Percentiles rank a stretch among this genome's conserved stretches.
Evolutionary conservation across 2,329 filamentous ascomycete species (phyloP).

Genomic region (Talaromyces sp.): DNA sequence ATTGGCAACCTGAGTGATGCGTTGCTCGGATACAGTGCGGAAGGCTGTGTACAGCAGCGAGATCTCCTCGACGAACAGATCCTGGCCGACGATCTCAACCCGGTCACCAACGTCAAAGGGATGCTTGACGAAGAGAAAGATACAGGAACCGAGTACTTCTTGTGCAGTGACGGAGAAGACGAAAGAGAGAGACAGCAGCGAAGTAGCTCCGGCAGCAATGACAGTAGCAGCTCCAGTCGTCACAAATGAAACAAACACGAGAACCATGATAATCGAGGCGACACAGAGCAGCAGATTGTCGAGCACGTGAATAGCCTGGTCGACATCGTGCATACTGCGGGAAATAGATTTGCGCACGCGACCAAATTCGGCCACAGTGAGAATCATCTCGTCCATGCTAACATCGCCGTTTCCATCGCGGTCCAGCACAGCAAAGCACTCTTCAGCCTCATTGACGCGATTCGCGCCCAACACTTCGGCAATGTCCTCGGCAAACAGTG

Average conservation of each 20-base stretch:
- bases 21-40: slow-evolving; percentile 74
- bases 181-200: slow-evolving; percentile 92
- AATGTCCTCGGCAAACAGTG: slow-evolving; percentile 75
- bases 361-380: slow-evolving; percentile 78
- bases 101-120: slow-evolving; percentile 94
- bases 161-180: slow-evolving; percentile 88
- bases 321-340: slow-evolving; percentile 95
- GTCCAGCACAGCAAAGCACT: slow-evolving; percentile 77
- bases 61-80: slow-evolving; percentile 85
- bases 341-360: slow-evolving; percentile 83
- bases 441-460: slow-evolving; percentile 73
- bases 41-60: slow-evolving; percentile 92
- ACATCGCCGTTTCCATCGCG: slow-evolving; percentile 89
- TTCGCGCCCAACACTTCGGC: slow-evolving; percentile 77
- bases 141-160: slow-evolving; percentile 95
- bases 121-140: slow-evolving; percentile 98
- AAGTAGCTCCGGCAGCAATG: slow-evolving; percentile 83
- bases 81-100: slow-evolving; percentile 67
- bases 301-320: slow-evolving; percentile 86
- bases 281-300: slow-evolving; percentile 81
- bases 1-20: slow-evolving; percentile 80
- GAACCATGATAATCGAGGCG: slow-evolving; percentile 73
- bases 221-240: slow-evolving; percentile 80
- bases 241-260: slow-evolving; percentile 88
- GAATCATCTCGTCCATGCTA: slow-evolving; percentile 89